Percentiles rank a stretch among this genome's conserved stretches.
phyloP scores from a whole-genome alignment of 2,329 filamentous ascomycete species.

The Emmonsia crescens region DNA sequence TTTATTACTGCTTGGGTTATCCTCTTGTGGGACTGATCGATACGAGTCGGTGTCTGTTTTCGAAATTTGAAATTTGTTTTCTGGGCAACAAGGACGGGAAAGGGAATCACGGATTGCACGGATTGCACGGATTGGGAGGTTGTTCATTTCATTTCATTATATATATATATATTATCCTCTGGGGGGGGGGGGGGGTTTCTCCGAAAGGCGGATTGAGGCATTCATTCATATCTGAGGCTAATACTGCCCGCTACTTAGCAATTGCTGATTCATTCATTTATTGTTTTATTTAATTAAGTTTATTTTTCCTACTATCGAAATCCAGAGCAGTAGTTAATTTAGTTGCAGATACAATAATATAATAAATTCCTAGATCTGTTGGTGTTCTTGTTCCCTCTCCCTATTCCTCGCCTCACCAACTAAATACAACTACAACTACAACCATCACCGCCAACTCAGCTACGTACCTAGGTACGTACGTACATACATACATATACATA shows the following conservation, averaged over 20 bases:
- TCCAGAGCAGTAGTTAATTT: not conserved
- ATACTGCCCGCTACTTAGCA: not conserved
- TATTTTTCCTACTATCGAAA: not conserved
- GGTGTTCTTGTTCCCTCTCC: not conserved
- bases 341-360: not conserved
- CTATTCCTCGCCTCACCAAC: too few species aligned
- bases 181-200: too few species aligned
- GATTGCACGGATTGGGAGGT: not conserved
- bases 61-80: not conserved
- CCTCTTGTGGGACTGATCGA: not conserved
- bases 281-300: not conserved
- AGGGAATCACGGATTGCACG: not conserved
- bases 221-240: not conserved
- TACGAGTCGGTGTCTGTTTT: not conserved
- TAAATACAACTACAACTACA: too few species aligned
- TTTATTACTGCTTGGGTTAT: not conserved
- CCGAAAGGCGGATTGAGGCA: not conserved
- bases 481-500: too few species aligned
- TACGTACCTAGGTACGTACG: too few species aligned
- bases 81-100: not conserved
- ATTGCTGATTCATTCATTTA: not conserved
- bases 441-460: slow-evolving; percentile 9
- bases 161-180: not conserved
- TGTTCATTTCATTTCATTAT: not conserved
- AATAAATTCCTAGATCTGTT: not conserved